Base-by-base conservation (phyloP, 2,329 filamentous ascomycete species). In the Coniochaeta ligniaria region DNA sequence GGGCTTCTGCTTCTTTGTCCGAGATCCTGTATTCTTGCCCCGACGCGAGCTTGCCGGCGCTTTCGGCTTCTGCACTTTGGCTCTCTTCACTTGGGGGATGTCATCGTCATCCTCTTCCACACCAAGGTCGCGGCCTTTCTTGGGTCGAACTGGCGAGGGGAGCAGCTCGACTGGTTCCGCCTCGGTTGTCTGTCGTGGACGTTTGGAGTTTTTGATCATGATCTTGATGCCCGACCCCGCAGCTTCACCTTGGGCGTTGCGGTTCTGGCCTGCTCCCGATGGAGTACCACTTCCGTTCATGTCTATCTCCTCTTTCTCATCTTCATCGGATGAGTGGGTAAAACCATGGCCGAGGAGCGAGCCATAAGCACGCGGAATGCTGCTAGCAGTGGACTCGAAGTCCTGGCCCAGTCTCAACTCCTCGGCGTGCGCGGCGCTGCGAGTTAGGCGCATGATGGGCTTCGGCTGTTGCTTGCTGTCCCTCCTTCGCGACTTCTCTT, bases 401-500 rank as follows among this genome's bases (percentile, higher is more conserved):
- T 31, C 24, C 47, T 31, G 24, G 47, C 22, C 22, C 8, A 28
- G 12, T 26, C 14, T 52, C 12, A 47, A 24, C 43, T 47, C 43
- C 12, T 12, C 22, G 20, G 47, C 24, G 14, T 31, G 22, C 14
- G 54, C 17, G 4, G 31, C 1, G 26, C 54, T 57, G 28, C 54
- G 54, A 35, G 54, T 57, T 17, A 57, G 11, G 54, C 54, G 54
- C 61, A 69, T 65, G 56, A 68, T 67, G 1, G 66, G 64, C 45
- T 64, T 68, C 9, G 65, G 67, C 31, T 64, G 64, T n/a, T 41
- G 6, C 28, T 24, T 60, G 47, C 17, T 28, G 24, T 59, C 62
- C 31, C 67, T 63, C 47, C 68, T 64, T 17, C 64, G 61, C 16
- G 43, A 11, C 38, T 66, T 66, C 60, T 68, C 67, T 52, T 69